Base-by-base conservation (phyloP, 495 filamentous ascomycete species). In the Friedmanniomyces simplex region DNA sequence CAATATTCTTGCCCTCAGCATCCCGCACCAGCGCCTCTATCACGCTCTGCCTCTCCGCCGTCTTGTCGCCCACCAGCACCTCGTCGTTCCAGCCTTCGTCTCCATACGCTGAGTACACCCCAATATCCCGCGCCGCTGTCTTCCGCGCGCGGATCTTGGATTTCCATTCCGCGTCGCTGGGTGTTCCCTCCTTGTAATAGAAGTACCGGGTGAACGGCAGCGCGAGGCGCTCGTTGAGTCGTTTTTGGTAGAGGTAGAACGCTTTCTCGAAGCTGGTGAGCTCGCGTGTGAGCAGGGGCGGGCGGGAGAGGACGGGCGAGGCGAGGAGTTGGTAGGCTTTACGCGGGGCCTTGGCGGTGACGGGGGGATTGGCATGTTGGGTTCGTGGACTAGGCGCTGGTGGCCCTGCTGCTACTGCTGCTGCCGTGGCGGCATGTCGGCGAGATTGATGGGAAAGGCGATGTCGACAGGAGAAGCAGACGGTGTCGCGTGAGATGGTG, bases 181-280 rank as follows among this genome's bases (percentile, higher is more conserved):
- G 83, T 0, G 91, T 94, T 64, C 85, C 89, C 61, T 83, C 84
- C 77, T 94, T 95, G 85, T 89, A 95, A 79, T 95, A 99, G 73
- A 96, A 93, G 69, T 87, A 89, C 52, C 86, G 81, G 18, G 85
- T 86, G 75, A 99, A 99, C 1, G 91, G 91, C 10, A 91, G 77
- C 12, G 82, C 81, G 30, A 96, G 77, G 12, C 93, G 89, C 75
- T 99, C 93, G 72, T 99, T 95, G 52, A 99, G 78, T 13, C 93
- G 89, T 58, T 88, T 88, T 73, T 99, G 93, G 76, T 99, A 99
- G 70, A 97, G 88, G 76, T 84, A 93, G 75, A 80, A 96, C 51
- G 91, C 77, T 69, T 88, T 85, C 72, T 99, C 93, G 71, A 99
- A 97, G 13, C 86, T 77, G 32, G 83, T 84, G 18, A 89, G 84